phyloP scores from a whole-genome alignment of 148 eudicot species.

The Mesembryanthemum crystallinum region DNA sequence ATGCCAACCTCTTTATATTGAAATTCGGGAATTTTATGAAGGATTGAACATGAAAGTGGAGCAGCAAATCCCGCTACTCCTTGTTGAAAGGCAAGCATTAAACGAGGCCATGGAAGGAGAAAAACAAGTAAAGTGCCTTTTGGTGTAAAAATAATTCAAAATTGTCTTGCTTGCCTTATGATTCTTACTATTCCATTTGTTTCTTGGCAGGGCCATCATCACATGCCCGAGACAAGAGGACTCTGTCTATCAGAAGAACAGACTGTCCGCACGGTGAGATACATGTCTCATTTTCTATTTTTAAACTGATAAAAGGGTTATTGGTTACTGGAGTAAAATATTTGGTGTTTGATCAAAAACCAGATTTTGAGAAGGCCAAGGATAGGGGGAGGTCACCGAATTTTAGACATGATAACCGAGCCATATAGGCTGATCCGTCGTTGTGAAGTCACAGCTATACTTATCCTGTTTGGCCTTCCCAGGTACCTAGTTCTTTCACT shows the following conservation, averaged over 20 bases:
- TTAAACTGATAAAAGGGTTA: background rate
- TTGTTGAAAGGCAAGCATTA: conserved; percentile 96
- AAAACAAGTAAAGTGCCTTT: conserved; percentile 49
- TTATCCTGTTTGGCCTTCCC: conserved; percentile 90
- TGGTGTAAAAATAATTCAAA: background rate
- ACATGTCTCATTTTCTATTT: background rate
- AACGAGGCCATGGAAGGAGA: conserved; percentile 99
- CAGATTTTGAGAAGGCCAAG: conserved; percentile 77
- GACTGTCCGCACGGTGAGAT: conserved; percentile 77
- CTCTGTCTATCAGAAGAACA: conserved; percentile 99
- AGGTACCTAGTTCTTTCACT: conserved; percentile 42
- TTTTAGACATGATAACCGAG: conserved; percentile 74
- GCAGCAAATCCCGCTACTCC: conserved; percentile 84
- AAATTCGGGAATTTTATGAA: conserved; percentile 91
- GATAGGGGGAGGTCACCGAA: conserved; percentile 64
- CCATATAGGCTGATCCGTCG: conserved; percentile 66
- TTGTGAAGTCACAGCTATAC: conserved; percentile 94
- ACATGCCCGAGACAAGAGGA: conserved; percentile 97
- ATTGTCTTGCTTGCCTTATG: background rate
- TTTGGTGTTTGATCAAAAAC: background rate
- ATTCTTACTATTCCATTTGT: conserved; percentile 8
- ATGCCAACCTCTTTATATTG: conserved; percentile 94
- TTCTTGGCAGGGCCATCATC: conserved; percentile 79
- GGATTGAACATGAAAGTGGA: conserved; percentile 89
- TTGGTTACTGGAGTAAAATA: background rate